Base-by-base conservation (phyloP, 805 yeast species). In the Diddensiella caesifluorescens region DNA sequence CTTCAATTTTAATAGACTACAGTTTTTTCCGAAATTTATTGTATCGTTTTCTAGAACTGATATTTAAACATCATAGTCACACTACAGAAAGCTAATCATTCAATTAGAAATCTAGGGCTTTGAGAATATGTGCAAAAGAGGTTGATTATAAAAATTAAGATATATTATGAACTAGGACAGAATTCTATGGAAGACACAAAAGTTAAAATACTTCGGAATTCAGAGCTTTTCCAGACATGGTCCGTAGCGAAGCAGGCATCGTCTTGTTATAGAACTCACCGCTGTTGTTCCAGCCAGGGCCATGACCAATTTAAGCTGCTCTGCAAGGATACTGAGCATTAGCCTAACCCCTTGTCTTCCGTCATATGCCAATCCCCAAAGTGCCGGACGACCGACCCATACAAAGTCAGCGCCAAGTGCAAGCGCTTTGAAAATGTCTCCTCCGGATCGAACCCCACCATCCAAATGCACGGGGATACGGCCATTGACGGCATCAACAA, bases 371-470 rank as follows among this genome's bases (percentile, higher is more conserved):
- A 79, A 73, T 33, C 83, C 83, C 58, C 77, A 79, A 9, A 80
- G 60, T 47, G 79, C 77, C 0, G 84, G 82, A 45, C 86, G 67
- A 2, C 86, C 85, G 21, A 81, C 55, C 21, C 87, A 84, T 3
- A 68, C 73, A 13, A 77, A 80, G 33, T 72, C 77, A 5, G 86
- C 87, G 4, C 87, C 88, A 2, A 80, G 64, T 37, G 83, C 78
- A 6, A 80, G 56, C 0, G 86, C 86, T 49, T 79, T 80, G 39
- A 80, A 56, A 9, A 80, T 57, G 57, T 80, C 88, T 2, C 80
- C 68, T 4, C 84, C 87, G 52, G 81, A 67, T 45, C 83, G 67
- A 28, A 80, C 67, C 15, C 87, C 87, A 35, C 86, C 85, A 55
- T 80, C 87, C 21, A 80, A 56, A 51, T 68, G 80, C 5, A 80